Conservation (phyloP, 148 eudicot species). For the Oxyria digyna region DNA sequence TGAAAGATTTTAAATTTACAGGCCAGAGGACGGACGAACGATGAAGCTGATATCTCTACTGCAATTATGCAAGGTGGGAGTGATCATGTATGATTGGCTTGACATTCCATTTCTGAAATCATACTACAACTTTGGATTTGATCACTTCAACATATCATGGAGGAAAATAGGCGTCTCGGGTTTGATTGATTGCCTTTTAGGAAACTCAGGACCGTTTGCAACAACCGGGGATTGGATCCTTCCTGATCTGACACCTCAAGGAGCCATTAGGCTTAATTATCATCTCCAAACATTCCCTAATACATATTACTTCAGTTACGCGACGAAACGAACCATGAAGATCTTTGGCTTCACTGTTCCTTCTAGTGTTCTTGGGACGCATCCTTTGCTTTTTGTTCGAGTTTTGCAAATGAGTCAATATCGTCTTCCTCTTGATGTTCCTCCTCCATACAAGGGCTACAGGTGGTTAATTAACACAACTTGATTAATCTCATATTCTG, state of each 20-base stretch:
- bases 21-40: constrained; percentile 75
- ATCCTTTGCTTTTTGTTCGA: constrained; percentile 70
- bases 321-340: constrained; percentile 66
- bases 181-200: constrained; percentile 60
- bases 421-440: constrained; percentile 65
- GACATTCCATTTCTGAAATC: constrained; percentile 70
- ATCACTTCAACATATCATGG: constrained; percentile 87
- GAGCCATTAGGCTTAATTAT: constrained; percentile 57
- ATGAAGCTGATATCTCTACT: constrained; percentile 62
- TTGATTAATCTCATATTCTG: too few relatives aligned
- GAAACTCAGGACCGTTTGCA: constrained; percentile 79
- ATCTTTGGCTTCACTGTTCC: constrained; percentile 55
- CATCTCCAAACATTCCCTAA: constrained; percentile 65
- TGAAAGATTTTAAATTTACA: constrained; percentile 2
- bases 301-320: constrained; percentile 91
- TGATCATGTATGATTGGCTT: constrained; percentile 79
- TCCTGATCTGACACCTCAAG: constrained; percentile 81
- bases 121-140: constrained; percentile 84
- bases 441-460: constrained; percentile 89
- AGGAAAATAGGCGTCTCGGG: constrained; percentile 69
- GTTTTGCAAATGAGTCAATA: constrained; percentile 90
- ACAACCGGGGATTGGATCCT: constrained; percentile 95
- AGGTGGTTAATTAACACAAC: too few relatives aligned
- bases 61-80: constrained; percentile 67
- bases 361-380: constrained; percentile 60